Percentiles rank a stretch among this genome's conserved stretches.
These are phyloP conservation scores for Apophysomyces trapeziformis DNA, from an alignment of 371 early-diverging fungal genomes.

Conservation along the genomic window DNA sequence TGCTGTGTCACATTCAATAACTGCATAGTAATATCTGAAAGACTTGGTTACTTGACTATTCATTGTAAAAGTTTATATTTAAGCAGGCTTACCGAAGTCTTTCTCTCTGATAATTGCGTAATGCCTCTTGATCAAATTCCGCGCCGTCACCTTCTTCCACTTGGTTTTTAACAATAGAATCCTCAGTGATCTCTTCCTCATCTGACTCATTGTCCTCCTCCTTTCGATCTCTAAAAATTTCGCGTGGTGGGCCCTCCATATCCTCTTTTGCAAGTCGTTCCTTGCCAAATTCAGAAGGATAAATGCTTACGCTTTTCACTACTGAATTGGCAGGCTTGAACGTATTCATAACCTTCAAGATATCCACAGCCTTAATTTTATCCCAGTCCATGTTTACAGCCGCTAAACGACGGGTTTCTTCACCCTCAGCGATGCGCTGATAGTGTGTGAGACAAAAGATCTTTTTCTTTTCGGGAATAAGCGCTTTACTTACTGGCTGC, in stretches of 20 bases:
- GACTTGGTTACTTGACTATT: neutral
- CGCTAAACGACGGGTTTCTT: slow-evolving; percentile 89
- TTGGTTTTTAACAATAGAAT: slow-evolving; percentile 54
- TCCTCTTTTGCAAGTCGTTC: slow-evolving; percentile 81
- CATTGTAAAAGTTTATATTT: neutral
- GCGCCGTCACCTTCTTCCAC: slow-evolving; percentile 62
- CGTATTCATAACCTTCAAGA: slow-evolving; percentile 85
- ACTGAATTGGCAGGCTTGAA: slow-evolving; percentile 83
- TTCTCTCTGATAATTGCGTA: slow-evolving; percentile 95
- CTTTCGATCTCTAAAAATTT: slow-evolving; percentile 66
- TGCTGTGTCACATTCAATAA: slow-evolving; percentile 90
- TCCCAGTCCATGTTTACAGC: slow-evolving; percentile 98
- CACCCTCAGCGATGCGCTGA: slow-evolving; percentile 75
- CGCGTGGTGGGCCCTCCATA: slow-evolving; percentile 83
- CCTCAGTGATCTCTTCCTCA: slow-evolving; percentile 58
- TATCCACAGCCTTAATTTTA: slow-evolving; percentile 83
- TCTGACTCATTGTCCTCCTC: slow-evolving; percentile 36
- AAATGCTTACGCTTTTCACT: slow-evolving; percentile 83
- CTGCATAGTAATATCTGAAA: slow-evolving; percentile 90
- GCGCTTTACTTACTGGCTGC: slow-evolving; percentile 29
- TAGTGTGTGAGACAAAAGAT: slow-evolving; percentile 11
- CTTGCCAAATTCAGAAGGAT: slow-evolving; percentile 96
- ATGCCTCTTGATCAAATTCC: slow-evolving; percentile 84
- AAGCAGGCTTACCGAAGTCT: slow-evolving; percentile 61
- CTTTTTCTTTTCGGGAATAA: neutral